Evolutionary conservation across 768 basidiomycete genomes (phyloP), one percentile per base, ranked within the genome.

Genomic region (Floccularia luteovirens): DNA sequence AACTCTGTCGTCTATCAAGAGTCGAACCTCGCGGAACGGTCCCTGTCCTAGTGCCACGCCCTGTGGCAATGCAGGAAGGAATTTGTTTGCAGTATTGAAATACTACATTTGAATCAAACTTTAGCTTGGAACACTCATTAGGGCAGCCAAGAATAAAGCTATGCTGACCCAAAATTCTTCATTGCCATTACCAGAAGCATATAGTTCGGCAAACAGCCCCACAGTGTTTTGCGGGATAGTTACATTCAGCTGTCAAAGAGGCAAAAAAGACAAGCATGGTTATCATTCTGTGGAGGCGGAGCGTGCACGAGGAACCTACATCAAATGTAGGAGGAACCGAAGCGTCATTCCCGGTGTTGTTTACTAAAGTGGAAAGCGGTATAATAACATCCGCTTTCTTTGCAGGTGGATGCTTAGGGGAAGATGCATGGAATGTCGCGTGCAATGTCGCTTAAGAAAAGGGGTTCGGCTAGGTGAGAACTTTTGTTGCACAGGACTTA

Each of bases 291-390:
- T n/a, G n/a, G n/a, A n/a, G n/a, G n/a, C n/a, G n/a, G n/a, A n/a
- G n/a, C n/a, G n/a, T n/a, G n/a, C n/a, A n/a, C n/a, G n/a, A n/a
- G n/a, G n/a, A n/a, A n/a, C n/a, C n/a, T n/a, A n/a, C n/a, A n/a
- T n/a, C n/a, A 48, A 86, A 83, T 2, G 64, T 67, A 3, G 85
- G 83, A 20, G 86, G 86, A 2, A 88, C 81, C 24, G 80, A 81
- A 4, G 79, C 81, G n/a, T 79, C 74, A 43, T 79, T 73, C n/a
- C 78, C 81, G 7, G 77, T 78, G 40, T 70, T 62, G 42, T 81
- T 78, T 6, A 65, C 63, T 42, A 81, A 56, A 3, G 80, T 83
- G 1, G 81, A 79, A 10, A 90, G 66, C 0, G 86, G 82, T 22
- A 90, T 69, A 33, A 89, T 81, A 19, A 74, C 46, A 48, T 82